Conservation (phyloP, 129 eudicot species). For the Mikania micrantha region DNA sequence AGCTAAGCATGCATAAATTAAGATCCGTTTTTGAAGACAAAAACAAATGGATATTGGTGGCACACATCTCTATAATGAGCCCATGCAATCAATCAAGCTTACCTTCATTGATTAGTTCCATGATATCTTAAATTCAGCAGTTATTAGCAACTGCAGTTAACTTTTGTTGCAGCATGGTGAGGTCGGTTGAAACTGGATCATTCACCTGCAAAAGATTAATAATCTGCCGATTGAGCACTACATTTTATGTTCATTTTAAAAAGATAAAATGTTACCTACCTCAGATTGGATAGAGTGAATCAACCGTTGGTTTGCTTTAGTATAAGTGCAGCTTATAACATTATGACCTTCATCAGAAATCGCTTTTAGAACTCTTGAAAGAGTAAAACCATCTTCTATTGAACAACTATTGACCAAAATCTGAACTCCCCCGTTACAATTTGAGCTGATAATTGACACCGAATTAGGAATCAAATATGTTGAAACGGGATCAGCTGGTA, state of each 20-base stretch:
- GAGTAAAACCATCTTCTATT: conserved; percentile 13
- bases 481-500: too few relatives aligned
- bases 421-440: conserved; percentile 19
- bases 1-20: conserved; percentile 12
- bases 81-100: background rate
- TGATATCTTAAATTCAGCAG: conserved; percentile 5
- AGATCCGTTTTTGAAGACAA: background rate
- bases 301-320: conserved; percentile 14
- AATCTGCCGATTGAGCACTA: background rate
- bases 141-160: conserved; percentile 20
- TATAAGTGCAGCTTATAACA: conserved; percentile 30
- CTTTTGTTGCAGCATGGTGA: conserved; percentile 31
- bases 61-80: background rate
- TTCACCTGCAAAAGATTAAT: conserved; percentile 28
- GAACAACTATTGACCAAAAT: conserved; percentile 25
- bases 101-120: conserved; percentile 23
- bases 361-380: conserved; percentile 27
- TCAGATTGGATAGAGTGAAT: conserved; percentile 33
- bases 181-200: conserved; percentile 16
- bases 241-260: background rate
- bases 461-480: background rate
- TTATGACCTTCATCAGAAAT: conserved; percentile 26
- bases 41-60: conserved; percentile 14
- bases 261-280: too few relatives aligned
- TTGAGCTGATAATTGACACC: conserved; percentile 22